Conservation (phyloP, 352 stramenopile genomes). For the Pythium vanterpoolii region DNA sequence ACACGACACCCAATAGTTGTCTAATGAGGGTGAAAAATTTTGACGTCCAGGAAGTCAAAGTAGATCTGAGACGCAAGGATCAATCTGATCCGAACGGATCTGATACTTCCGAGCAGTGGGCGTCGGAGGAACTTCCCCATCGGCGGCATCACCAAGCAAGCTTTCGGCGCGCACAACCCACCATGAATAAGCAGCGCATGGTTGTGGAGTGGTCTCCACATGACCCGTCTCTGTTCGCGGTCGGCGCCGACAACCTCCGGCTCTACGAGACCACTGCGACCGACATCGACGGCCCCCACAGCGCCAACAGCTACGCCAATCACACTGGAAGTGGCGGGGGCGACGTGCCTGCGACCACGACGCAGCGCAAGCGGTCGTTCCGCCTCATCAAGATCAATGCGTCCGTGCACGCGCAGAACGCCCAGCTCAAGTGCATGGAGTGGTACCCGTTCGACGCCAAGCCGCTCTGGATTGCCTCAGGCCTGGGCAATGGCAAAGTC, state of each 20-base stretch:
- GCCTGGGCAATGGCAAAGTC: conserved; percentile 75
- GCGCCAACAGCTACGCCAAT: neutral
- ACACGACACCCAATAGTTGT: neutral
- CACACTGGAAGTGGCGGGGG: neutral
- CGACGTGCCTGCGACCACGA: conserved; percentile 34
- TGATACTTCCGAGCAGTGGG: conserved; percentile 5
- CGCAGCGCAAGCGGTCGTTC: conserved; percentile 82
- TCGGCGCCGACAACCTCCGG: conserved; percentile 76
- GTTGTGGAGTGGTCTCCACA: conserved; percentile 85
- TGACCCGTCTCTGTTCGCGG: conserved; percentile 77
- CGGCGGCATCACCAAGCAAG: neutral
- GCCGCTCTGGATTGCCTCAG: conserved; percentile 69
- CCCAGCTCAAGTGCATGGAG: conserved; percentile 81
- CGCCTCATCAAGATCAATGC: conserved; percentile 70
- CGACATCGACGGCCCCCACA: conserved; percentile 23
- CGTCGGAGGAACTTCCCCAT: neutral
- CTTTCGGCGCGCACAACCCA: neutral
- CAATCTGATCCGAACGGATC: conserved; percentile 4
- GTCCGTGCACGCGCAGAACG: conserved; percentile 26
- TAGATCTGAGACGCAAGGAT: neutral
- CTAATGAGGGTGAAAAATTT: neutral
- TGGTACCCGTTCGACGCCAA: conserved; percentile 80
- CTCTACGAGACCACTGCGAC: conserved; percentile 62
- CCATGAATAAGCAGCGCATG: conserved; percentile 72
- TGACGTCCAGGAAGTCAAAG: conserved; percentile 4